These are phyloP conservation scores for Trichosporon asahii DNA, from an alignment of 1,284 basidiomycete species.

Conservation along the genomic window DNA sequence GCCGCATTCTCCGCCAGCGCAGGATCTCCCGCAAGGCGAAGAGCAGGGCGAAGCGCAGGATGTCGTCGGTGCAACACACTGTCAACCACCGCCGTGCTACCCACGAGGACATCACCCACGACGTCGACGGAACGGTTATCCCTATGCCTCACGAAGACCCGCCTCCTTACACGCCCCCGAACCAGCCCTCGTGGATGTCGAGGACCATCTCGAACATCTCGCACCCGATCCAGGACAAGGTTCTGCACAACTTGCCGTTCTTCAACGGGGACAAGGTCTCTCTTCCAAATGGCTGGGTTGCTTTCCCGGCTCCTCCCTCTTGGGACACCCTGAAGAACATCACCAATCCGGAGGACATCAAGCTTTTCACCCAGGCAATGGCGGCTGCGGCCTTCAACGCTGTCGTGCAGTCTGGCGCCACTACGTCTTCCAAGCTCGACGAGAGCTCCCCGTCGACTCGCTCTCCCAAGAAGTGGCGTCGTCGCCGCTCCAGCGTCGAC, in stretches of 20 bases:
- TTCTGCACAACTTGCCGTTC: slow-evolving; percentile 38
- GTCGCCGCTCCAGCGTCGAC: slow-evolving; percentile 20
- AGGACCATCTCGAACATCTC: slow-evolving; percentile 42
- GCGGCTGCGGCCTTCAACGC: slow-evolving; percentile 47
- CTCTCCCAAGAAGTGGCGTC: slow-evolving; percentile 12
- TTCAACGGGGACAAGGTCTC: slow-evolving; percentile 17
- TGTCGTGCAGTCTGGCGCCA: slow-evolving; percentile 42
- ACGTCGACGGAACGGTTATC: slow-evolving; percentile 11
- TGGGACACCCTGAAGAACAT: slow-evolving; percentile 46
- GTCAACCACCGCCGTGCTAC: not conserved
- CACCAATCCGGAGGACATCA: slow-evolving; percentile 46
- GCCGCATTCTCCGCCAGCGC: slow-evolving; percentile 19
- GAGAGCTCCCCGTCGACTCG: slow-evolving; percentile 2
- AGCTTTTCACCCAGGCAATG: slow-evolving; percentile 48
- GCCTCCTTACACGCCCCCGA: slow-evolving; percentile 40
- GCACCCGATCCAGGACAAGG: slow-evolving; percentile 37
- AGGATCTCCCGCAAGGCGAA: slow-evolving; percentile 14
- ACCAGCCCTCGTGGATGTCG: slow-evolving; percentile 42
- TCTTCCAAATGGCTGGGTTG: slow-evolving; percentile 36
- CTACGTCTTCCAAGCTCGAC: slow-evolving; percentile 23
- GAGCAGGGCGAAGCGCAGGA: slow-evolving; percentile 26
- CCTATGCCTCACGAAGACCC: slow-evolving; percentile 33
- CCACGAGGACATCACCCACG: slow-evolving; percentile 9
- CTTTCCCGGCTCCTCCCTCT: slow-evolving; percentile 40
- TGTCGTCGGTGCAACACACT: not conserved